Base-by-base conservation (phyloP, 1,284 basidiomycete genomes). In the Heimioporus retisporus region DNA sequence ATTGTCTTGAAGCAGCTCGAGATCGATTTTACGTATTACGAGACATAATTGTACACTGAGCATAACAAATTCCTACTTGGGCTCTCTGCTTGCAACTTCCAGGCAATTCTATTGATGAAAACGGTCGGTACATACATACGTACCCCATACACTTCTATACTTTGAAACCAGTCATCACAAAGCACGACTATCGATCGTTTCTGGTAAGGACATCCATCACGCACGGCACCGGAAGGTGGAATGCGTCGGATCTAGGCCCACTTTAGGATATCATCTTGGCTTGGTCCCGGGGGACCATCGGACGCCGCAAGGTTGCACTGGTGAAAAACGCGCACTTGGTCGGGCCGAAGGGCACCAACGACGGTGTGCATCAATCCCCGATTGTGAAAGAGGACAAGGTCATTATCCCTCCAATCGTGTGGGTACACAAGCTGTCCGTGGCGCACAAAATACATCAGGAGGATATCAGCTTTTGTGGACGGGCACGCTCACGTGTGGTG, bases 331-430 rank as follows among this genome's bases (percentile, higher is more conserved):
- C 91, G 84, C 58, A 93, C 82, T 74, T 93, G 87, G 64, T 91
- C 87, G 28, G 80, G 81, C 67, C 74, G 81, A 73, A 93, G 91
- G 10, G 89, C 86, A 40, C 92, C 92, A 7, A 92, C 90, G 65
- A 93, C 92, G 10, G 85, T 84, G 74, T 93, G 92, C 59, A 93
- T 77, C 11, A 93, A 78, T 28, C 92, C 92, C 21, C 91, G 87
- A 75, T 91, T 91, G 71, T 91, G 87, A 81, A 90, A 91, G n/a
- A 93, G 73, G 15, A 90, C 87, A 48, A 93, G 81, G 72, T 92
- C 91, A 50, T 84, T 85, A 68, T 88, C 86, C 50, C 84, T 60
- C 82, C 82, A 93, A 71, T 93, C 85, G 65, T 88, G 87, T 2
- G 86, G 86, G 73, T 89, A 89, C n/a, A 89, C 83, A 16, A 86